Base-by-base conservation (phyloP, 108 stramenopile species). In the Skeletonema tropicum region DNA sequence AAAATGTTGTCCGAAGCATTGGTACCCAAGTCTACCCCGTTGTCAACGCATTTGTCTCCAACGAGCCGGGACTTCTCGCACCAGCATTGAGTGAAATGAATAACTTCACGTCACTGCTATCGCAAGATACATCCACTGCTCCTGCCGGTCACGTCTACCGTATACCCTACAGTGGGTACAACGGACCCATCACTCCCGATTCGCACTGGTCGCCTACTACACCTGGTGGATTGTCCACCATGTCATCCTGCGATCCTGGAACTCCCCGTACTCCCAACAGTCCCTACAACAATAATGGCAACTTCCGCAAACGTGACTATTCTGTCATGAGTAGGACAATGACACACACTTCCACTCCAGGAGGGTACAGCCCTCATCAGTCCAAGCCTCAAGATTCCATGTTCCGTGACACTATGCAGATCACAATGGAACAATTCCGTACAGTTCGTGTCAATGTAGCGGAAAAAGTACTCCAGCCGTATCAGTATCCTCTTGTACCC, bases 61-160 rank as follows among this genome's bases (percentile, higher is more conserved):
- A 75, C 45, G 93, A 94, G 39, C 91, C 91, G 11, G 93, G 93
- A n/a, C 66, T 72, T 1, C 74, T 92, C 26, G 86, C 93, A 21
- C 83, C 89, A 17, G 64, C 91, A 21, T 64, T 94, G 21, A 85
- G 81, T 12, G 83, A 88, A 71, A 94, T 94, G 93, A 94, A 94
- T 67, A 94, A 94, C 60, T 90, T 90, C 79, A 89, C 91, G 11
- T 84, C 86, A n/a, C 82, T 80, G 14, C 39, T 80, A 23, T 73
- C 71, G 3, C 79, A 80, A 57, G 79, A 80, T 57, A 49, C 60
- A 17, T 80, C 79, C 26, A 62, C 41, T 31, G 64, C 46, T 46
- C 52, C 41, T 17, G 71, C 55, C 7, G 39, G 46, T 58, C 70
- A 62, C 14, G 31, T 58, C 66, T 29, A 52, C 52, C 65, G 32